Base-by-base conservation (phyloP, 2,329 filamentous ascomycete species). In the Lecanicillium sp. region DNA sequence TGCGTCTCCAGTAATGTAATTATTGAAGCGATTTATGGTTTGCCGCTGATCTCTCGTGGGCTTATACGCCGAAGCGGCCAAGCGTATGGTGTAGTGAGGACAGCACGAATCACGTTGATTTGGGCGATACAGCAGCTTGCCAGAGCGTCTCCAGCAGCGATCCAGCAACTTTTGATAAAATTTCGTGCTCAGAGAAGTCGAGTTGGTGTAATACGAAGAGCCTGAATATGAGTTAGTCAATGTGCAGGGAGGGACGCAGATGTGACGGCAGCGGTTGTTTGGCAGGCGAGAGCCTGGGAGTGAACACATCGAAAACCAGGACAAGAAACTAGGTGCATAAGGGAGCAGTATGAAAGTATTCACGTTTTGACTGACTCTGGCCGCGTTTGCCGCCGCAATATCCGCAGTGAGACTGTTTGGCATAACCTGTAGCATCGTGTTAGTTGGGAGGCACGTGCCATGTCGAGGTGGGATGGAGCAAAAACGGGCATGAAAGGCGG, bases 61-160 rank as follows among this genome's bases (percentile, higher is more conserved):
- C 47, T 74, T 79, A 60, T 84, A 85, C 29, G 69, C 63, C 33
- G 66, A 58, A 17, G 78, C 77, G 50, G 87, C 82, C 15, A 89
- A 68, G 33, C 84, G 78, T 39, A 92, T 80, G 1, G 84, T 88
- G 58, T 90, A 97, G 55, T 96, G 88, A 32, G 89, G 88, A 59
- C 92, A 98, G 54, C 92, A 98, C 45, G 87, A 85, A 41, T 79
- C 71, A 42, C 74, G 73, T 51, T 87, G 80, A 58, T 92, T 83
- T 12, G 86, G 85, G 44, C 86, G 79, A 61, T 92, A 92, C 35
- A 92, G 66, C 8, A 87, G 66, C 19, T 65, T 77, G 13, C 75
- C 79, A 28, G 79, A 88, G 46, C 84, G 74, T 58, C 86, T 81
- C 84, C 84, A 92, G 45, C 81, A 84, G 47, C 83, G 76, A 58